Percentiles rank a stretch among this genome's conserved stretches.
These are phyloP conservation scores for Phaeotremella skinneri DNA, from an alignment of 768 basidiomycete species.

Conservation along the genomic window DNA sequence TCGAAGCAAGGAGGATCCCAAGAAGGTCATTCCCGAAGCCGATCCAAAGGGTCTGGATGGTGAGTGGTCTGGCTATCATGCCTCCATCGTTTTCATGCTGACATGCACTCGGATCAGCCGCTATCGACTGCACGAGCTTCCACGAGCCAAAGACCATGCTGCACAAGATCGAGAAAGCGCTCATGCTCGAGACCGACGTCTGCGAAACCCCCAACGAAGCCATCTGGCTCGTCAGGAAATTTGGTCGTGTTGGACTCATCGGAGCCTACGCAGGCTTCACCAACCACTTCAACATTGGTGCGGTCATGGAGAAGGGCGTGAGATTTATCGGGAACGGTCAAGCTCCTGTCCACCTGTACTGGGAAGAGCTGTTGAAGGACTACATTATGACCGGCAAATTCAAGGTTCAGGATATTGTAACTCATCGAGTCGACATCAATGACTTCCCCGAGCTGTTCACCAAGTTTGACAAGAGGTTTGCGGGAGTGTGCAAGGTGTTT, in stretches of 20 bases:
- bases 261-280: constrained; percentile 68
- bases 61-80: constrained; percentile 53
- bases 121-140: constrained; percentile 57
- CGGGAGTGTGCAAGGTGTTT: constrained; percentile 69
- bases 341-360: constrained; percentile 70
- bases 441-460: constrained; percentile 64
- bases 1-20: constrained; percentile 60
- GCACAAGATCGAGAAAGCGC: constrained; percentile 67
- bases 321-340: constrained; percentile 72
- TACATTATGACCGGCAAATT: constrained; percentile 66
- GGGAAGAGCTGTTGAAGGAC: constrained; percentile 65
- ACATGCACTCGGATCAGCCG: neutral
- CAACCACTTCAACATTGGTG: constrained; percentile 61
- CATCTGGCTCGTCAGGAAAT: constrained; percentile 57
- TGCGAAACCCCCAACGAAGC: constrained; percentile 64
- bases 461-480: constrained; percentile 62
- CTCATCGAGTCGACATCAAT: constrained; percentile 56
- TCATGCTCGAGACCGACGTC: constrained; percentile 74
- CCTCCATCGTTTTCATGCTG: constrained; percentile 23
- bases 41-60: constrained; percentile 62
- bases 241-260: constrained; percentile 59
- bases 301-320: constrained; percentile 74
- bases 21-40: constrained; percentile 59
- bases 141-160: constrained; percentile 66
- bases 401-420: constrained; percentile 59